phyloP scores from a whole-genome alignment of 176 grass and related monocot genomes.

The Puccinellia tenuiflora region DNA sequence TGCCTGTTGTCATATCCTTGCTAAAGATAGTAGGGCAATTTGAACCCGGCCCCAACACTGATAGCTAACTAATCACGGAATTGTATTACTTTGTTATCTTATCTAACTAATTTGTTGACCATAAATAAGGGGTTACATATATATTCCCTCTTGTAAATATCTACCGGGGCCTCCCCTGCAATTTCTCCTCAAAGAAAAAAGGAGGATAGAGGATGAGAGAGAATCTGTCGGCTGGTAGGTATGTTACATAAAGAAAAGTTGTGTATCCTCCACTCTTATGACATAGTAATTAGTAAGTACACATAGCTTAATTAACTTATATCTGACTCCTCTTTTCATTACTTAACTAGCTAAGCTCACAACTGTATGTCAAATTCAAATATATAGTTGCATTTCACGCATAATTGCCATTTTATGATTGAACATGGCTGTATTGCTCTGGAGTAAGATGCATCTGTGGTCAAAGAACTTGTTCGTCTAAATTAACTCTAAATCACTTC shows the following conservation, averaged over 20 bases:
- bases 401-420: too few species aligned
- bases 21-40: conserved; percentile 1
- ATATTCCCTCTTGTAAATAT: too few species aligned
- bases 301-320: background rate
- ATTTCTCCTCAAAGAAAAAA: background rate
- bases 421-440: too few species aligned
- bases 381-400: too few species aligned
- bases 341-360: too few species aligned
- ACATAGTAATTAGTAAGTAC: too few species aligned
- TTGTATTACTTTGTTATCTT: background rate
- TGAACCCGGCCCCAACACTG: background rate
- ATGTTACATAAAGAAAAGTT: background rate
- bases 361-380: too few species aligned
- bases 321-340: too few species aligned
- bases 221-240: background rate
- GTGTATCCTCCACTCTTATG: background rate
- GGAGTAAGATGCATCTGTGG: too few species aligned
- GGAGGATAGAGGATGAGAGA: background rate
- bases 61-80: background rate
- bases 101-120: background rate
- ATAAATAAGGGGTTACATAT: background rate
- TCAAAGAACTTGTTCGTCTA: too few species aligned
- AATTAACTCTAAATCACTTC: too few species aligned
- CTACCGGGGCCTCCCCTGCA: too few species aligned
- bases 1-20: conserved; percentile 11